These are phyloP conservation scores for Colletotrichum sp. DNA, from an alignment of 2,329 filamentous ascomycete species.

Conservation along the genomic window DNA sequence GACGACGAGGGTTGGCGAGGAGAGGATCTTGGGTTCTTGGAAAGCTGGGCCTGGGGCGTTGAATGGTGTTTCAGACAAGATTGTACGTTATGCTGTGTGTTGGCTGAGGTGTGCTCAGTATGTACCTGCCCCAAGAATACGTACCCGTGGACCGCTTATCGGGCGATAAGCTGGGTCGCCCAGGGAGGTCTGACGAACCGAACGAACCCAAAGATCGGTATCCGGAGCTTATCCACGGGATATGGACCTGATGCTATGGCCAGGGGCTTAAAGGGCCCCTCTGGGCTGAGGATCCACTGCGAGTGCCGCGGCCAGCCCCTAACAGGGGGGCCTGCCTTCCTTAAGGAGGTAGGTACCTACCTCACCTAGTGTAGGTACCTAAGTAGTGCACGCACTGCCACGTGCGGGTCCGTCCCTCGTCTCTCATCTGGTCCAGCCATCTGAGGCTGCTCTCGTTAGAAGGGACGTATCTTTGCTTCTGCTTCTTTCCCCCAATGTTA, in stretches of 20 bases:
- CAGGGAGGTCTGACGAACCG: not conserved
- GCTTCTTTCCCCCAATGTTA: not conserved
- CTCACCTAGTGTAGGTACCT: not conserved
- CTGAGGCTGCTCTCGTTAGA: constrained; percentile 7
- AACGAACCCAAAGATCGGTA: constrained; percentile 3
- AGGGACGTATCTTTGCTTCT: not conserved
- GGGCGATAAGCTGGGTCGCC: not conserved
- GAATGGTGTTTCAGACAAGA: constrained; percentile 20
- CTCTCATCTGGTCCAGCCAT: not conserved
- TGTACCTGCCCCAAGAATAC: not conserved
- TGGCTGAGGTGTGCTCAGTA: not conserved
- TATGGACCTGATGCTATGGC: not conserved
- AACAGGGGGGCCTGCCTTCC: not conserved
- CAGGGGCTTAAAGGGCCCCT: not conserved
- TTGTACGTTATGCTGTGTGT: constrained; percentile 19
- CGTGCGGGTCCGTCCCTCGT: constrained; percentile 14
- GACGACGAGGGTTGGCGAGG: not conserved
- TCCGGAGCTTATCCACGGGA: not conserved
- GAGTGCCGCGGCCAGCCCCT: not conserved
- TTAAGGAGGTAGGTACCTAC: not conserved
- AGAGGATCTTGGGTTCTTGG: not conserved
- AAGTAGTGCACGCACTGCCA: constrained; percentile 2
- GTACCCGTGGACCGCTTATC: constrained; percentile 1
- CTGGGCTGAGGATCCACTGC: not conserved
- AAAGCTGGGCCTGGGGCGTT: constrained; percentile 3